Conservation (phyloP, 176 grass and related monocot species). For the Chloris gayana region DNA sequence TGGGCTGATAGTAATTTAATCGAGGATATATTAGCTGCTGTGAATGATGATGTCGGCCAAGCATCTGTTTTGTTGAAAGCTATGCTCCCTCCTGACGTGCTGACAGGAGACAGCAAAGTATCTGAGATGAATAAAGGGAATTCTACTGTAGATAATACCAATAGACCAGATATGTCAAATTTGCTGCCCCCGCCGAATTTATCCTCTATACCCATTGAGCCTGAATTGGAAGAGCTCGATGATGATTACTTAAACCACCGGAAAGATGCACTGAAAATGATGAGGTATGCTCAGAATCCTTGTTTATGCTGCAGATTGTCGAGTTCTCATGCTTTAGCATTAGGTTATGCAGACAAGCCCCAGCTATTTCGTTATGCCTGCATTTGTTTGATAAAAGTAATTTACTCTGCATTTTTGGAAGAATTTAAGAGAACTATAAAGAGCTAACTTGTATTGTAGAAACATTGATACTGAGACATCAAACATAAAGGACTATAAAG, state of each 20-base stretch:
- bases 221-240: constrained; percentile 64
- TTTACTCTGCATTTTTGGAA: neutral
- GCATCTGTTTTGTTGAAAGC: constrained; percentile 67
- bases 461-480: neutral
- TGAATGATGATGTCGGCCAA: constrained; percentile 70
- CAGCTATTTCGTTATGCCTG: neutral
- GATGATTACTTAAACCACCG: constrained; percentile 73
- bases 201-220: constrained; percentile 52
- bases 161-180: constrained; percentile 40
- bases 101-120: constrained; percentile 31
- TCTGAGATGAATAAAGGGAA: constrained; percentile 50
- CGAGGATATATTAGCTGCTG: constrained; percentile 70
- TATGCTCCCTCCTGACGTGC: constrained; percentile 58
- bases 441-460: neutral
- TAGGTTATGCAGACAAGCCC: constrained; percentile 5
- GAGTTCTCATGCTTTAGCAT: constrained; percentile 3
- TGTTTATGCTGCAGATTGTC: constrained; percentile 11
- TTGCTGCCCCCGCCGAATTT: constrained; percentile 36
- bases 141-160: constrained; percentile 5
- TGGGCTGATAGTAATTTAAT: constrained; percentile 81
- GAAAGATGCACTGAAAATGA: constrained; percentile 86
- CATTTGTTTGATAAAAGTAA: neutral
- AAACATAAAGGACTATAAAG: neutral
- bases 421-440: constrained; percentile 26
- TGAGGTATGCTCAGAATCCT: constrained; percentile 60